phyloP scores from a whole-genome alignment of 1,139 yeast species.

The Hemisphaericaspora lyxosophila region DNA sequence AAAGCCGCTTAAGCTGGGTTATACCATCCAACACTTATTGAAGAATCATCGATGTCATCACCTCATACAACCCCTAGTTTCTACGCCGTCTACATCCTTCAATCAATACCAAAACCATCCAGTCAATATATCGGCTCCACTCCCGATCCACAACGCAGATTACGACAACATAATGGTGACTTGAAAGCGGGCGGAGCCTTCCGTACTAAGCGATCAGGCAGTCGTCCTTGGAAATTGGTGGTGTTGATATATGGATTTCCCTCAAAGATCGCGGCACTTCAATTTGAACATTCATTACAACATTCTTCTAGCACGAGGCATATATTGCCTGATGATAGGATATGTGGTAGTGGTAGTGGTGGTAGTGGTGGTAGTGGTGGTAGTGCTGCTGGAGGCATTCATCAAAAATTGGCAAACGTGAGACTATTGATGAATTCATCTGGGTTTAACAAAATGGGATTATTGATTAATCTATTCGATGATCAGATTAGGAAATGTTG shows the following conservation, averaged over 20 bases:
- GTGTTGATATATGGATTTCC: constrained; percentile 70
- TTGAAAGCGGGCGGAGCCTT: constrained; percentile 64
- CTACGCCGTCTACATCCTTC: constrained; percentile 68
- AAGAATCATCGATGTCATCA: neutral
- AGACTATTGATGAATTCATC: constrained; percentile 42
- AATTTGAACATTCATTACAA: constrained; percentile 79
- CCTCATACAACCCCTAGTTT: constrained; percentile 33
- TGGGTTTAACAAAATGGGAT: constrained; percentile 43
- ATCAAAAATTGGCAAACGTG: constrained; percentile 52
- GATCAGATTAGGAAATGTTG: constrained; percentile 24
- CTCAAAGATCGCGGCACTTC: constrained; percentile 66
- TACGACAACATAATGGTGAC: constrained; percentile 78
- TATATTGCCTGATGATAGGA: constrained; percentile 33
- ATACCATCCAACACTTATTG: too few relatives aligned
- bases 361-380: constrained; percentile 17
- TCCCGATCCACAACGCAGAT: constrained; percentile 65
- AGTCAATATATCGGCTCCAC: constrained; percentile 77
- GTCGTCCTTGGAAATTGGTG: constrained; percentile 74
- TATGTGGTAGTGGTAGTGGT: constrained; percentile 30
- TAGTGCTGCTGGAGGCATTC: constrained; percentile 39
- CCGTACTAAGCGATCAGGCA: constrained; percentile 53
- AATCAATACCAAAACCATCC: constrained; percentile 53
- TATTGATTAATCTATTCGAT: constrained; percentile 42
- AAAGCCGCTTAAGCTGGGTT: too few relatives aligned
- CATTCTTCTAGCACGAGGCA: constrained; percentile 68